These are phyloP conservation scores for Venturia pyrina DNA, from an alignment of 2,329 filamentous ascomycete species.

Conservation along the genomic window DNA sequence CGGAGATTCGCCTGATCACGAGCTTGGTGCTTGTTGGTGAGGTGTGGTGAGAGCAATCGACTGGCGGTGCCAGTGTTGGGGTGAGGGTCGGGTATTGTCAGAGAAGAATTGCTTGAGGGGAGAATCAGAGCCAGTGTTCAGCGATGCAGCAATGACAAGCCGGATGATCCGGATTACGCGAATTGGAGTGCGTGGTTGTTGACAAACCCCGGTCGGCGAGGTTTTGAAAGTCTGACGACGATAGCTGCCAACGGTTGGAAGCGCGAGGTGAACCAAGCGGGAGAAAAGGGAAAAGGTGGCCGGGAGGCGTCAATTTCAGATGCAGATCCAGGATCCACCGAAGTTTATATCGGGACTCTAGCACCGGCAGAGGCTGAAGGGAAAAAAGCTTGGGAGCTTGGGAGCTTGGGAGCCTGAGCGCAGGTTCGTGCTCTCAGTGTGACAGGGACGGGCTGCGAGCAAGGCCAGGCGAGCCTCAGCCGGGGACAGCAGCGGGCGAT, in stretches of 20 bases:
- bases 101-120: constrained; percentile 2
- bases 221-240: constrained; percentile 6
- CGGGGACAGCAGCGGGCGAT: background rate
- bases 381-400: constrained; percentile 3
- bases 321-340: constrained; percentile 4
- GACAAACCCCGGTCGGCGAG: background rate
- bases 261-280: constrained; percentile 4
- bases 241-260: constrained; percentile 4
- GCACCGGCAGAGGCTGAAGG: background rate
- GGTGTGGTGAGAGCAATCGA: too few species aligned
- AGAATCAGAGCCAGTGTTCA: background rate
- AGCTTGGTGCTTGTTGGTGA: background rate
- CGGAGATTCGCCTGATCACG: background rate
- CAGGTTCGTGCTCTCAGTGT: background rate
- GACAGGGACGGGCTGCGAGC: background rate
- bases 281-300: constrained; percentile 5
- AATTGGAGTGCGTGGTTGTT: background rate
- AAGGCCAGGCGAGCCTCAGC: background rate
- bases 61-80: background rate
- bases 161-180: constrained; percentile 3
- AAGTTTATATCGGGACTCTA: constrained; percentile 1
- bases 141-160: background rate
- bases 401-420: too few species aligned
- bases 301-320: constrained; percentile 5
- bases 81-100: background rate